phyloP scores from a whole-genome alignment of 176 grass and related monocot genomes.

The Areca catechu region DNA sequence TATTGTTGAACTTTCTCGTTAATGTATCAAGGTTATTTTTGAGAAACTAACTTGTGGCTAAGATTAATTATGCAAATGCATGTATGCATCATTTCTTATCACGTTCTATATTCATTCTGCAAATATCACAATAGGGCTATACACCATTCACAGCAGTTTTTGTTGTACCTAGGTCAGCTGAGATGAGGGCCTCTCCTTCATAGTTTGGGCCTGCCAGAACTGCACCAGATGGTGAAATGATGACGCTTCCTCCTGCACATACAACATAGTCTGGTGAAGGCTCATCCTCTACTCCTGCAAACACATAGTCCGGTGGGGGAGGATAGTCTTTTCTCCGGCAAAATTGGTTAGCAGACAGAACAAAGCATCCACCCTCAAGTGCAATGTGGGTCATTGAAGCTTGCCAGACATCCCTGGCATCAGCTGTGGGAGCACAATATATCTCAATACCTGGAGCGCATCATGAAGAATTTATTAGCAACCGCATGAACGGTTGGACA shows the following conservation, averaged over 20 bases:
- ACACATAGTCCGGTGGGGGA: conserved; percentile 57
- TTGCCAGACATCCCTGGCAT: conserved; percentile 81
- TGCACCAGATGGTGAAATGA: conserved; percentile 73
- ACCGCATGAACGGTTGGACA: too few species aligned
- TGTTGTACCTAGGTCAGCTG: conserved; percentile 62
- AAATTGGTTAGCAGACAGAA: conserved; percentile 88
- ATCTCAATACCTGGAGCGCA: conserved; percentile 58
- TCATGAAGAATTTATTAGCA: too few species aligned
- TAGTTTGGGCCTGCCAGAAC: conserved; percentile 88
- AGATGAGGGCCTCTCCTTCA: conserved; percentile 68
- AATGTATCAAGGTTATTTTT: too few species aligned
- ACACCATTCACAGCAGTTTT: background rate
- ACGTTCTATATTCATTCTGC: background rate
- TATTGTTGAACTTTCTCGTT: too few species aligned
- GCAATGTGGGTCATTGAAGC: conserved; percentile 87
- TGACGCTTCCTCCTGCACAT: conserved; percentile 82
- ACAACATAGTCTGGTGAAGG: conserved; percentile 74
- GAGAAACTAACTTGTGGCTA: too few species aligned
- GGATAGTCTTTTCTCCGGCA: conserved; percentile 86
- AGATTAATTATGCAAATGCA: too few species aligned
- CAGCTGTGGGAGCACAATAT: conserved; percentile 89
- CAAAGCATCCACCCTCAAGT: conserved; percentile 83
- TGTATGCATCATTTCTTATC: too few species aligned
- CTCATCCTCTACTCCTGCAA: conserved; percentile 51
- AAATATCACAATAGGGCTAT: background rate